Evolutionary conservation across 345 rosid species (phyloP).

Genomic region (Bruguiera gymnorhiza): DNA sequence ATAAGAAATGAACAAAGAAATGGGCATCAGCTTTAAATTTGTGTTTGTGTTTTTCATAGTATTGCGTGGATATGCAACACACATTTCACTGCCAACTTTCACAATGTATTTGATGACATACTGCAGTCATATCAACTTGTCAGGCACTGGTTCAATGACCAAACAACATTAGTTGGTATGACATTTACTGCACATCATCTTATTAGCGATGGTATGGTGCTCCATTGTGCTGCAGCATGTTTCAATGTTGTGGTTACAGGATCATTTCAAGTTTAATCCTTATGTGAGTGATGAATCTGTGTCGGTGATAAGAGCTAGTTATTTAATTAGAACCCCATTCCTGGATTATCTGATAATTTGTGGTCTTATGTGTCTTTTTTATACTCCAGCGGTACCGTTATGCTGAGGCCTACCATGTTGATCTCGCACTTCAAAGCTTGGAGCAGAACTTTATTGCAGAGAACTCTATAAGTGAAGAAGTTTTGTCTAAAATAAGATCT

Average conservation of each 20-base stretch:
- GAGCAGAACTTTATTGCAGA: slow-evolving; percentile 60
- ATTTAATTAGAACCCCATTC: neutral
- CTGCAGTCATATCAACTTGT: too few species aligned
- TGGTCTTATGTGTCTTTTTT: slow-evolving; percentile 9
- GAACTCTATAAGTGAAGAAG: slow-evolving; percentile 42
- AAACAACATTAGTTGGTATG: too few species aligned
- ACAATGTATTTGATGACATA: too few species aligned
- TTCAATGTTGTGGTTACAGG: neutral
- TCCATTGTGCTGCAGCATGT: neutral
- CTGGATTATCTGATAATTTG: neutral
- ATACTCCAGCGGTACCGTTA: slow-evolving; percentile 78
- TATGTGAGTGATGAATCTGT: neutral
- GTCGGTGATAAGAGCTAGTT: neutral
- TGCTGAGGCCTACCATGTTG: slow-evolving; percentile 76
- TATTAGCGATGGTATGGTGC: neutral
- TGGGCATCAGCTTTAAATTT: too few species aligned
- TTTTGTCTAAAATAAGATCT: slow-evolving; percentile 54
- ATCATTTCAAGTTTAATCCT: neutral
- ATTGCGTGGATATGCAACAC: too few species aligned
- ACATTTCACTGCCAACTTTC: too few species aligned
- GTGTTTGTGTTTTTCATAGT: too few species aligned
- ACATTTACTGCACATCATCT: neutral
- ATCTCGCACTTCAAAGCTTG: slow-evolving; percentile 55
- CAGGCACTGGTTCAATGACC: too few species aligned
- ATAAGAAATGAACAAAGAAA: too few species aligned